These are phyloP conservation scores for Luvunga scandens DNA, from an alignment of 345 rosid species.

Conservation along the genomic window DNA sequence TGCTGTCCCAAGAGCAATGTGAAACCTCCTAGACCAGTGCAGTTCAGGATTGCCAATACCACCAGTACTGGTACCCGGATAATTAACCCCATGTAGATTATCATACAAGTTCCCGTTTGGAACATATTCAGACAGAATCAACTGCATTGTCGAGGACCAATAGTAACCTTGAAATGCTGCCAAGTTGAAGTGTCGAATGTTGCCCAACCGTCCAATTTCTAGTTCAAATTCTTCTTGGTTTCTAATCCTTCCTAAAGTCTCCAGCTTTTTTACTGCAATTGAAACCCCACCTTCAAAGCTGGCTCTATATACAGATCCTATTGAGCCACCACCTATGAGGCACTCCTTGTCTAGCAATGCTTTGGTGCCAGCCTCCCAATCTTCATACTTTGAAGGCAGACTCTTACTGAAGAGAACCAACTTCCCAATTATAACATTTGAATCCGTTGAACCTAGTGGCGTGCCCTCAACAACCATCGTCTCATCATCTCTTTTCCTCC, in stretches of 20 bases:
- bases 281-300: conserved; percentile 85
- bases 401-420: conserved; percentile 92
- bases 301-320: conserved; percentile 80
- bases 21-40: conserved; percentile 81
- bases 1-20: conserved; percentile 83
- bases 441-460: conserved; percentile 66
- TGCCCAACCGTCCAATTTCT: conserved; percentile 74
- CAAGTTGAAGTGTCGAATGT: conserved; percentile 67
- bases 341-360: conserved; percentile 89
- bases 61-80: conserved; percentile 64
- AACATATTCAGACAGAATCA: conserved; percentile 72
- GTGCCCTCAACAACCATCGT: conserved; percentile 66
- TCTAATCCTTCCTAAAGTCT: conserved; percentile 79
- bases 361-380: conserved; percentile 93
- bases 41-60: conserved; percentile 61
- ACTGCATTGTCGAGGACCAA: conserved; percentile 82
- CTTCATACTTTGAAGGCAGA: conserved; percentile 89
- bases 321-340: conserved; percentile 79
- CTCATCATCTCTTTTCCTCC: conserved; percentile 44
- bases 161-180: conserved; percentile 87
- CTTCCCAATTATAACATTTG: conserved; percentile 78
- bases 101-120: conserved; percentile 78
- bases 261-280: conserved; percentile 94
- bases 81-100: conserved; percentile 56
- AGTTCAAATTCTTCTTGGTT: conserved; percentile 92